Evolutionary conservation across 768 basidiomycete species (phyloP).

Genomic region (Amanita rimosa): DNA sequence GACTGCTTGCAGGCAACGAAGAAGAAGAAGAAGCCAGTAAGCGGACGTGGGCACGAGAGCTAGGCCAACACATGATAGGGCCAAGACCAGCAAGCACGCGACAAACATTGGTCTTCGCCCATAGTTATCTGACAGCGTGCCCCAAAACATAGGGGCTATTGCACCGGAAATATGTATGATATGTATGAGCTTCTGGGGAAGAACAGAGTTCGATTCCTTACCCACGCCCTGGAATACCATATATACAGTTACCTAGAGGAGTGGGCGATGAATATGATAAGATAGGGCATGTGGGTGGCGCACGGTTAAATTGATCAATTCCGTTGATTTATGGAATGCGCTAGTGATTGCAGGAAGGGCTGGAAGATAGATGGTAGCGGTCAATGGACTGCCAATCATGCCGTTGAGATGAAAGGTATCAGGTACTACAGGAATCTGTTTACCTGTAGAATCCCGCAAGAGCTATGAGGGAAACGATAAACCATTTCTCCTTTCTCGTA

Average conservation of each 20-base stretch:
- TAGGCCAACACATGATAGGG: constrained; percentile 53
- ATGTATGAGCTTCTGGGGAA: too few relatives aligned
- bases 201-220: constrained; percentile 15
- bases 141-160: constrained; percentile 58
- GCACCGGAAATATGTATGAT: too few relatives aligned
- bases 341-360: constrained; percentile 58
- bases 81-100: constrained; percentile 50
- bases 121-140: constrained; percentile 52
- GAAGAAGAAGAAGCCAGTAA: constrained; percentile 71
- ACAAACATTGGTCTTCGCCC: constrained; percentile 59
- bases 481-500: constrained; percentile 51
- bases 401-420: background rate
- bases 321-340: constrained; percentile 54
- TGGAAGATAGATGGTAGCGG: constrained; percentile 71
- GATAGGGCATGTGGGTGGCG: constrained; percentile 11
- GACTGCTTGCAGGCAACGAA: constrained; percentile 72
- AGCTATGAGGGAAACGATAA: constrained; percentile 46
- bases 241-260: constrained; percentile 52
- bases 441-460: constrained; percentile 58
- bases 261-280: background rate
- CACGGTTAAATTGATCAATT: constrained; percentile 72
- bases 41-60: constrained; percentile 38
- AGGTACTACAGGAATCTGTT: background rate
- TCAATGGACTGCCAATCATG: constrained; percentile 43
- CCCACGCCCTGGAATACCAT: constrained; percentile 59